Evolutionary conservation across 1,139 yeast genomes (phyloP), one percentile per base, ranked within the genome.

Genomic region (Protomyces macrosporus): DNA sequence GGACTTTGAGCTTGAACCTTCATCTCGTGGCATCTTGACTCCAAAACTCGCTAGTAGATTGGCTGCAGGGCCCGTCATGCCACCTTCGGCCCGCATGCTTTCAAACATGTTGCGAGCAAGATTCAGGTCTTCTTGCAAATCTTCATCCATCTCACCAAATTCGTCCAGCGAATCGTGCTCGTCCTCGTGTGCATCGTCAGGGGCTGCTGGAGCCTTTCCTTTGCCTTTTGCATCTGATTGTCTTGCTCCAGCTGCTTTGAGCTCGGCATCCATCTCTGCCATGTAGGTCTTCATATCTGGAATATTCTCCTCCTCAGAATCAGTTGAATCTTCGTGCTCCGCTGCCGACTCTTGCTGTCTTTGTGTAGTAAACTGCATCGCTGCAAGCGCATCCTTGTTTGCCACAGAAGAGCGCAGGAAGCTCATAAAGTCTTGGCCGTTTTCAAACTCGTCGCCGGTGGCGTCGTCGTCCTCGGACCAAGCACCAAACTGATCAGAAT

Each of bases 371-470:
- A 65, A 6, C 67, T 57, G 50, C 67, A 69, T 12, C 68, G 70
- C 48, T 66, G 65, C 33, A 70, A 65, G 59, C 69, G 42, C 56
- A 50, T 84, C 71, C 0, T 84, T 88, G 48, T 82, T 81, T 62
- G 78, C 78, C 23, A 58, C 56, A 10, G 56, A 35, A 7, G 56
- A 40, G 33, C 56, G 39, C 40, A 84, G 81, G 71, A 77, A 83
- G 71, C 84, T 87, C 70, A 84, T 79, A 71, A 84, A 83, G 70
- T 84, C 88, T 35, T 35, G 39, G 16, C 50, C 60, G 5, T 52
- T 50, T 70, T 85, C 89, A 66, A 83, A 86, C 69, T 81, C 82
- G 12, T 84, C 80, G 57, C 74, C 79, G 4, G 77, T 73, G 52
- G 75, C 76, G 14, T 42, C 68, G 23, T 67, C 68, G 2, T 66